These are phyloP conservation scores for Kregervanrija delftensis DNA, from an alignment of 805 yeast species.

Conservation along the genomic window DNA sequence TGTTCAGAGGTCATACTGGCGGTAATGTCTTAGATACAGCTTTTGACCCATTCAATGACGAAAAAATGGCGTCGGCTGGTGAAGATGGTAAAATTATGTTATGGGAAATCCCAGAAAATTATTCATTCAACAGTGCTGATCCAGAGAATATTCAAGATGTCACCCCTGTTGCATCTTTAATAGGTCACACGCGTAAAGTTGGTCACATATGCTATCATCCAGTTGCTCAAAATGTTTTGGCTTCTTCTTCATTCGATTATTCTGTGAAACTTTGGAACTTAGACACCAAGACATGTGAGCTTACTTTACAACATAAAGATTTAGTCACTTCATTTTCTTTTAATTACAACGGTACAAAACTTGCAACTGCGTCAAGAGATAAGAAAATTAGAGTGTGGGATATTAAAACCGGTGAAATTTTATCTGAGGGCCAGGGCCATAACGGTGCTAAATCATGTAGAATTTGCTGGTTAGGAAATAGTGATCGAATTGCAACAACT, in stretches of 20 bases:
- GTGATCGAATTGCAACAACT: slow-evolving; percentile 82
- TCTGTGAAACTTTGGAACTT: slow-evolving; percentile 89
- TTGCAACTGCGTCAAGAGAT: slow-evolving; percentile 90
- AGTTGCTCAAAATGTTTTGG: slow-evolving; percentile 75
- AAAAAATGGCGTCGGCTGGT: slow-evolving; percentile 69
- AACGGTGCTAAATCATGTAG: slow-evolving; percentile 88
- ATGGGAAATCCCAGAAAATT: slow-evolving; percentile 85
- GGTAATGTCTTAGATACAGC: slow-evolving; percentile 94
- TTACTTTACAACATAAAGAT: slow-evolving; percentile 80
- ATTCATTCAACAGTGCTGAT: slow-evolving; percentile 55
- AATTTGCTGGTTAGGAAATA: slow-evolving; percentile 84
- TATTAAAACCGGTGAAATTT: slow-evolving; percentile 61
- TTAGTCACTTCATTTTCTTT: slow-evolving; percentile 89
- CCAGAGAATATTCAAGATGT: slow-evolving; percentile 56
- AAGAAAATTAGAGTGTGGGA: slow-evolving; percentile 91
- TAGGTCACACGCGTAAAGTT: slow-evolving; percentile 90
- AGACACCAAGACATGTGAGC: slow-evolving; percentile 60
- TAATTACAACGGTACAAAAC: slow-evolving; percentile 78
- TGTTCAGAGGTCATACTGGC: slow-evolving; percentile 94
- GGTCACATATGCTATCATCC: slow-evolving; percentile 92
- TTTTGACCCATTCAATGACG: slow-evolving; percentile 84
- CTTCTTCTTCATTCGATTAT: slow-evolving; percentile 86
- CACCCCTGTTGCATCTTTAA: slow-evolving; percentile 58
- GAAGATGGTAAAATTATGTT: slow-evolving; percentile 75
- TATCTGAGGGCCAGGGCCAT: slow-evolving; percentile 86